Evolutionary conservation across 139 green algal species (phyloP), one percentile per base, ranked within the genome.

Genomic region (Chlorella ohadii): DNA sequence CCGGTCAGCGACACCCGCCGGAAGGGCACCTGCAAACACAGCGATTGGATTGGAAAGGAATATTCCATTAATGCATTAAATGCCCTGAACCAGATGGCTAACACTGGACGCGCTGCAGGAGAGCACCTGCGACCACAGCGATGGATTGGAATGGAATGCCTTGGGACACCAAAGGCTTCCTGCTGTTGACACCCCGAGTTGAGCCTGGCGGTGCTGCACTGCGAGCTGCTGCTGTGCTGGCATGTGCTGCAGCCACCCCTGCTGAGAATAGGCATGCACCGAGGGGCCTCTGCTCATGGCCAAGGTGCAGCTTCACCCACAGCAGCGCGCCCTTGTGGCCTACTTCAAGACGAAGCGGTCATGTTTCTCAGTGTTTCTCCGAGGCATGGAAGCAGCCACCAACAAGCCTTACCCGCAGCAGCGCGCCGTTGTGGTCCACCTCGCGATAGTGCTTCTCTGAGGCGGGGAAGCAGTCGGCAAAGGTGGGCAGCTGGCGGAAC

Each of bases 391-490:
- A 16, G 44, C 44, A 51, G 44, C 70, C 19, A n/a, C 20, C 13
- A 9, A 9, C 7, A 51, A 9, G 44, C 44, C 55, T 47, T 12
- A 93, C 93, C 88, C 87, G 72, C 33, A 95, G 78, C 9, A 44
- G 56, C 4, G 66, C 65, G 25, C 86, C 92, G 12, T 94, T 63
- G 82, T 95, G 89, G 57, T 93, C 78, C 11, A 96, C 88, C 47
- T 91, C 83, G 47, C 91, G 93, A 83, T 96, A 94, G 19, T 87
- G 59, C 87, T 98, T 98, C 63, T 90, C 87, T 81, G 86, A 94
- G 31, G 72, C 84, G 0, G 95, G 95, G 87, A 95, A 98, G 89
- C 95, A 97, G 71, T 98, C 95, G 22, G 90, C 82, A 73, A 98
- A 93, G 0, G 87, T 91, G n/a, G 95, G 95, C 7, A 72, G 88